Evolutionary conservation across 2,329 filamentous ascomycete species (phyloP).

Genomic region (Hyphodiscus sp.): DNA sequence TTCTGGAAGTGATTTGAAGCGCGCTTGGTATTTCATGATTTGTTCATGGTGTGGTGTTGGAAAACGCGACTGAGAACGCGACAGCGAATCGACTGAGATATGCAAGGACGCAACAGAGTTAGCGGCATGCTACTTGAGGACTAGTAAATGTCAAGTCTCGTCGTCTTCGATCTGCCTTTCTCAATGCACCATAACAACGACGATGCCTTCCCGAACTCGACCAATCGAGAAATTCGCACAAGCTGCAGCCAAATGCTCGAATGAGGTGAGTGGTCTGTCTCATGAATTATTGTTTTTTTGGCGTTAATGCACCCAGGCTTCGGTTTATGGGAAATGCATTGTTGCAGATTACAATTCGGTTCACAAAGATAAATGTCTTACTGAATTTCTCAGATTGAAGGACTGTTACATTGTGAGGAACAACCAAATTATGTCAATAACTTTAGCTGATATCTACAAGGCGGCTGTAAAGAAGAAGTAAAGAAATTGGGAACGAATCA

Average conservation of each 20-base stretch:
- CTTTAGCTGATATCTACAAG: conserved; percentile 28
- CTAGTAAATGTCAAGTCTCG: too few relatives aligned
- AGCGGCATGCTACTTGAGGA: too few relatives aligned
- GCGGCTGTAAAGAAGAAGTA: conserved; percentile 41
- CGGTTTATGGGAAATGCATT: conserved; percentile 86
- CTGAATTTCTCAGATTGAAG: conserved; percentile 80
- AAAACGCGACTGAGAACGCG: too few relatives aligned
- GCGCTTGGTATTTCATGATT: background rate
- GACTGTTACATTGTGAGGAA: conserved; percentile 73
- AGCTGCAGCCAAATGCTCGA: conserved; percentile 58
- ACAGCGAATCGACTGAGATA: too few relatives aligned
- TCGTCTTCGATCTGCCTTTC: too few relatives aligned
- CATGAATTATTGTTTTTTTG: background rate
- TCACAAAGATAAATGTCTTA: conserved; percentile 81
- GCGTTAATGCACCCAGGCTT: conserved; percentile 48
- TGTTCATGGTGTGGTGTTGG: background rate
- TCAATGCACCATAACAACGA: background rate
- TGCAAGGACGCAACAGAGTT: too few relatives aligned
- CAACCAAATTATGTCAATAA: conserved; percentile 5
- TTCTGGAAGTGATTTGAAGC: background rate
- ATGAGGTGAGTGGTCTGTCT: conserved; percentile 44
- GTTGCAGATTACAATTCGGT: conserved; percentile 84
- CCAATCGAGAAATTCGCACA: conserved; percentile 65
- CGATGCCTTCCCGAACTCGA: conserved; percentile 39
- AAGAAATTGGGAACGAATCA: background rate